These are phyloP conservation scores for Diaporthe vaccinii DNA, from an alignment of 2,329 filamentous ascomycete species.

Conservation along the genomic window DNA sequence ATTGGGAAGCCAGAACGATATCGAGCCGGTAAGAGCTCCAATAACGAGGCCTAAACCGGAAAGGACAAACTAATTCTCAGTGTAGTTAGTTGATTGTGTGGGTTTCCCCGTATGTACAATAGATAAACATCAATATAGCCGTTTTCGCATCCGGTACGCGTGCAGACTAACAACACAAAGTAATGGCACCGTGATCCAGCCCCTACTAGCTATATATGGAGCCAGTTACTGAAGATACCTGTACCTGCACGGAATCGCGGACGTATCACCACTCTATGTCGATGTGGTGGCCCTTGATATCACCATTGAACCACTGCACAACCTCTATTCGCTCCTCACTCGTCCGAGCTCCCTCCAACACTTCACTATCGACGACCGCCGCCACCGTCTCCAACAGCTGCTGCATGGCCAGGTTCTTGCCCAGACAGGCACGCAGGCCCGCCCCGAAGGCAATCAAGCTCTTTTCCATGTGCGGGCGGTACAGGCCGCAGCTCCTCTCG, in stretches of 20 bases:
- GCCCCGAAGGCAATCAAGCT: conserved; percentile 44
- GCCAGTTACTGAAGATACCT: not conserved
- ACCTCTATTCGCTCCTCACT: conserved; percentile 34
- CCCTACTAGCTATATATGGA: not conserved
- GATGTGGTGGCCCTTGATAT: conserved; percentile 37
- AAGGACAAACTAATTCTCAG: not conserved
- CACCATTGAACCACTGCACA: conserved; percentile 38
- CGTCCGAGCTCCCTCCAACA: conserved; percentile 29
- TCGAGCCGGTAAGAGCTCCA: not conserved
- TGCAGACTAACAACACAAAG: not conserved
- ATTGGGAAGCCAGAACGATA: not conserved
- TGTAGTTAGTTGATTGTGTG: not conserved
- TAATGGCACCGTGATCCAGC: not conserved
- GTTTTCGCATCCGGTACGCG: not conserved
- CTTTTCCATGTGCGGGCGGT: conserved; percentile 3
- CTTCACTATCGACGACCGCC: conserved; percentile 17
- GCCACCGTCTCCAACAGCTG: conserved; percentile 35
- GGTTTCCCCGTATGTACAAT: not conserved
- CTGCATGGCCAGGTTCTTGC: conserved; percentile 41
- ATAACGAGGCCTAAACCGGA: not conserved
- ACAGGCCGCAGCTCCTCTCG: not conserved
- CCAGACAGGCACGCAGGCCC: conserved; percentile 45
- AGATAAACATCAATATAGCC: not conserved
- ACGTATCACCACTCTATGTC: conserved; percentile 29
- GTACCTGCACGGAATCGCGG: not conserved